Evolutionary conservation across 192 early-diverging fungal species (phyloP), one percentile per base, ranked within the genome.

Genomic region (Backusella luteola): DNA sequence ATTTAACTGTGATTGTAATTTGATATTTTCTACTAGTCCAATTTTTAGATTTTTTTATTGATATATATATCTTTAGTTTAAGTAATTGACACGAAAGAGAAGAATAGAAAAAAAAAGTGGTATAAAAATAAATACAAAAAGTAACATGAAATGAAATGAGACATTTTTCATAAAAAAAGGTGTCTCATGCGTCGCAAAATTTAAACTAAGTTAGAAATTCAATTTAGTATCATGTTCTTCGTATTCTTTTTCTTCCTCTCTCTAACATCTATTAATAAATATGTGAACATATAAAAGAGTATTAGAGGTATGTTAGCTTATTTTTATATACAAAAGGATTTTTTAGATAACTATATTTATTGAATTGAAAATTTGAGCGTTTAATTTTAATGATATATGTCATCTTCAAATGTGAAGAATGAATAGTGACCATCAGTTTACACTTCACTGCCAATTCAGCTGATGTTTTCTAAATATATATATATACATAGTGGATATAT

Each of bases 261-360:
- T 19, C 9, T 19, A 23, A 6, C 6, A 56, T 44, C 12, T 29
- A 66, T 23, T 66, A 66, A 26, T 32, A 66, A 2, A 26, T 8
- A 66, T 39, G 12, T 9, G 38, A 39, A 1, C 8, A 39, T 39
- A 39, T 39, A 53, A 69, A 81, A 49, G 1, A 49, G 6, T n/a
- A n/a, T 78, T 70, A 63, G 53, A 34, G 77, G 70, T 49, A 42
- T 49, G 26, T 19, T 73, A 53, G 76, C 79, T 72, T 81, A 78
- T 63, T 35, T 23, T 56, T 81, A 78, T 69, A 42, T 41, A 46
- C 34, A 9, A 63, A 75, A 11, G 42, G 74, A 76, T 9, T 26
- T 75, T 46, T 14, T 79, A 23, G 80, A 80, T 41, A 80, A 80
- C 12, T 15, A 78, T 6, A 49, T 81, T 71, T 74, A 80, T 12